Base-by-base conservation (phyloP, 495 filamentous ascomycete species). In the Trichoderma gamsii region DNA sequence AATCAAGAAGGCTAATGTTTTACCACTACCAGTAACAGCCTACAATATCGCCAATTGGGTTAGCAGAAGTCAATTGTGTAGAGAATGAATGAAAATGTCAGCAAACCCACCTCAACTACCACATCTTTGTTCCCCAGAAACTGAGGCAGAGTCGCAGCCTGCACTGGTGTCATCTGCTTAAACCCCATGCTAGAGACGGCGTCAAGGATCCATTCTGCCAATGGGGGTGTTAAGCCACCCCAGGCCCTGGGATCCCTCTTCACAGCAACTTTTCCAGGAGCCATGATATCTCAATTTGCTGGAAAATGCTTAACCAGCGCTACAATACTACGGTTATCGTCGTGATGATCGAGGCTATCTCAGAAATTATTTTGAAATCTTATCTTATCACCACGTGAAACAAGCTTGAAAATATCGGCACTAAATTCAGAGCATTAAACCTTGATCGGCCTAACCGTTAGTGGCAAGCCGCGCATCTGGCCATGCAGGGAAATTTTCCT, bases 51-150 rank as follows among this genome's bases (percentile, higher is more conserved):
- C 63, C 32, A 43, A 23, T 65, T 41, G 29, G 12, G 35, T 65
- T 23, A 41, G 38, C 68, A 66, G 12, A 21, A 43, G 2, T 25
- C n/a, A n/a, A n/a, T 46, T 23, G 66, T 21, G 1, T 23, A 65
- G 21, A 69, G 61, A 15, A 46, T 38, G 43, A 49, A 49, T 11
- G 64, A n/a, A 41, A 44, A 25, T 21, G 73, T 9, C 11, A 32
- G 27, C 3, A 35, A 32, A 61, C 56, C 5, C 71, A 85, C 84
- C 76, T 97, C 93, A 35, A 97, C 94, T 3, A 98, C 94, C 0
- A 98, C 93, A 79, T 98, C 95, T 72, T 97, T 97, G 77, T 98
- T 92, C 9, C 88, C 89, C 79, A 92, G 87, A 76, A 97, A 96
- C 18, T 97, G 84, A 13, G 94, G 93, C 70, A 98, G 92, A 18